Percentiles rank a stretch among this genome's conserved stretches.
Evolutionary conservation across 345 rosid species (phyloP).

Genomic region (Nasturtium officinale): DNA sequence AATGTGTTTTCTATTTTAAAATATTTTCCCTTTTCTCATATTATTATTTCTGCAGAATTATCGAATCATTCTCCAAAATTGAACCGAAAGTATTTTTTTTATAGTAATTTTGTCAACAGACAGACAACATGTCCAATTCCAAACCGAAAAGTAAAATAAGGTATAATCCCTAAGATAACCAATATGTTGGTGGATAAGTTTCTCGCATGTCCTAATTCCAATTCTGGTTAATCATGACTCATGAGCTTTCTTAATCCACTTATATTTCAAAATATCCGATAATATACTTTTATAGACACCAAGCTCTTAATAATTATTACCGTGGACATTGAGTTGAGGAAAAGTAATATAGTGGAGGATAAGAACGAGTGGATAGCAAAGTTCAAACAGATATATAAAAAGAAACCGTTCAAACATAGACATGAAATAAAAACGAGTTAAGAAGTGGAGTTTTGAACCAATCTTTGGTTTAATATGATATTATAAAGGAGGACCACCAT

Average conservation of each 20-base stretch:
- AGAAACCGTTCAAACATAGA: constrained; percentile 14
- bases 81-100: constrained; percentile 7
- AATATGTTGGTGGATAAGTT: constrained; percentile 1
- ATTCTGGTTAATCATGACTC: not conserved
- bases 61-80: not conserved
- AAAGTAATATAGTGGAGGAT: constrained; percentile 35
- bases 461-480: constrained; percentile 27
- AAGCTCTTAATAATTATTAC: constrained; percentile 10
- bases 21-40: constrained; percentile 4
- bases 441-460: constrained; percentile 36
- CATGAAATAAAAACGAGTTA: constrained; percentile 2
- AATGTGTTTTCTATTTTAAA: not conserved
- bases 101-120: not conserved
- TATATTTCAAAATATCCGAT: not conserved
- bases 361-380: constrained; percentile 37
- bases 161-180: not conserved
- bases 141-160: constrained; percentile 17
- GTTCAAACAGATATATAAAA: constrained; percentile 1
- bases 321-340: constrained; percentile 9
- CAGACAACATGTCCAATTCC: not conserved
- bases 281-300: constrained; percentile 16
- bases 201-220: constrained; percentile 10
- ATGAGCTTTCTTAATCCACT: constrained; percentile 9
- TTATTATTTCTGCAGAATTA: not conserved
- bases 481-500: constrained; percentile 28